phyloP scores from a whole-genome alignment of 2,329 filamentous ascomycete species.

The Drechslerella coelobrocha region DNA sequence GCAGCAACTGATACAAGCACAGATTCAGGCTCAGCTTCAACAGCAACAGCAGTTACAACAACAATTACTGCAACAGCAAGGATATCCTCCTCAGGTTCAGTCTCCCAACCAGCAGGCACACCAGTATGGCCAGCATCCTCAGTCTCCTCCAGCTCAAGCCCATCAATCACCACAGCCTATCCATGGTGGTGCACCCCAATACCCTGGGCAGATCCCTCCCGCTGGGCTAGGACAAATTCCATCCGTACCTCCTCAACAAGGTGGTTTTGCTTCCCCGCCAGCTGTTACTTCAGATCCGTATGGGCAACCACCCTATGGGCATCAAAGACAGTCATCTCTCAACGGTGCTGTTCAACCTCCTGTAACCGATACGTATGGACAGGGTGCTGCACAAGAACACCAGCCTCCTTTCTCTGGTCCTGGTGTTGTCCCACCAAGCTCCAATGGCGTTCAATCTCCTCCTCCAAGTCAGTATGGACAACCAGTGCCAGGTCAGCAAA shows the following conservation, averaged over 20 bases:
- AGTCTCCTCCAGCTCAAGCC: slow-evolving; percentile 29
- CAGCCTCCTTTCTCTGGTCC: slow-evolving; percentile 1
- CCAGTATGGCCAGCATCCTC: slow-evolving; percentile 27
- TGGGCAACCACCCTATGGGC: slow-evolving; percentile 21
- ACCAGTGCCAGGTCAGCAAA: slow-evolving; percentile 5
- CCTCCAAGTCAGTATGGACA: slow-evolving; percentile 22
- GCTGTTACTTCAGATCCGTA: slow-evolving; percentile 12
- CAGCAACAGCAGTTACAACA: background rate
- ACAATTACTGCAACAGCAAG: background rate
- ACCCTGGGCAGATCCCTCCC: slow-evolving; percentile 17
- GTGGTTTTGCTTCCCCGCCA: slow-evolving; percentile 8
- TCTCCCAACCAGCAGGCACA: slow-evolving; percentile 21
- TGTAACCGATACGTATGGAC: slow-evolving; percentile 12
- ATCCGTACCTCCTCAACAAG: slow-evolving; percentile 22
- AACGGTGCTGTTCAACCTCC: slow-evolving; percentile 13
- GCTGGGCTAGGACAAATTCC: slow-evolving; percentile 19
- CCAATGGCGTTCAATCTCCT: slow-evolving; percentile 23
- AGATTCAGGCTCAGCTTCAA: background rate
- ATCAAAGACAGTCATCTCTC: slow-evolving; percentile 18
- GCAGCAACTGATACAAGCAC: slow-evolving; percentile 5
- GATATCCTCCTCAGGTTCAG: background rate
- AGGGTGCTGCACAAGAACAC: slow-evolving; percentile 5
- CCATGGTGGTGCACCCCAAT: slow-evolving; percentile 12
- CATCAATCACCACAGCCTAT: slow-evolving; percentile 20
- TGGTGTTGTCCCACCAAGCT: background rate